Base-by-base conservation (phyloP, 2,329 filamentous ascomycete genomes). In the Claviceps maximensis region DNA sequence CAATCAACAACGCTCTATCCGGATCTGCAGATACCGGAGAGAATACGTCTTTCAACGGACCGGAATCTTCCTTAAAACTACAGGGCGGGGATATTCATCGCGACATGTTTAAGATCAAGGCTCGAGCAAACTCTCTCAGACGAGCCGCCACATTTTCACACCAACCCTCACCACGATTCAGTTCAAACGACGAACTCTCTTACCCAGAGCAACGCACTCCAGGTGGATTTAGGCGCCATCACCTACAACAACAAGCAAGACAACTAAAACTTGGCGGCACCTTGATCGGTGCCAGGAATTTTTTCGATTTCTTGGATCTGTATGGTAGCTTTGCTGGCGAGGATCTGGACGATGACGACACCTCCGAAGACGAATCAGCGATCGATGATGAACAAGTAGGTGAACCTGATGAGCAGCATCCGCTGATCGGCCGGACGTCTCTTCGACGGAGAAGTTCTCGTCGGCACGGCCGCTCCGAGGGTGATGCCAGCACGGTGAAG, bases 51-150 rank as follows among this genome's bases (percentile, higher is more conserved):
- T 56, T 60, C 46, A 79, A 84, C 55, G 55, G 58, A n/a, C 56
- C 68, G 36, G 67, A 70, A 53, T 88, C 84, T 1, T 89, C 86
- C 0, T 71, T 89, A 51, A 79, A 74, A 54, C 73, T 89, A 3
- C 85, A 86, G 62, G 86, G 86, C 50, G 86, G 86, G 42, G 86
- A 90, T 61, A 84, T 90, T 23, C 86, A 89, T 63, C 82, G 86
- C 36, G 84, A 87, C 60, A 77, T 90, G 36, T 90, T 86, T 75
- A 85, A 80, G 63, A 82, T 88, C 60, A 80, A 83, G 56, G 80
- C 82, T 17, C 74, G 80, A 41, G 69, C 67, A 31, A 65, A 62
- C 65, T 65, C 76, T 61, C 60, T 69, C 67, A 64, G 79, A 61
- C 77, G 86, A 56, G 74, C 86, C 17, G 77, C 77, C 51, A 88